These are phyloP conservation scores for Oryza glumipatula DNA, from an alignment of 176 grass and related monocot genomes.

Conservation along the genomic window DNA sequence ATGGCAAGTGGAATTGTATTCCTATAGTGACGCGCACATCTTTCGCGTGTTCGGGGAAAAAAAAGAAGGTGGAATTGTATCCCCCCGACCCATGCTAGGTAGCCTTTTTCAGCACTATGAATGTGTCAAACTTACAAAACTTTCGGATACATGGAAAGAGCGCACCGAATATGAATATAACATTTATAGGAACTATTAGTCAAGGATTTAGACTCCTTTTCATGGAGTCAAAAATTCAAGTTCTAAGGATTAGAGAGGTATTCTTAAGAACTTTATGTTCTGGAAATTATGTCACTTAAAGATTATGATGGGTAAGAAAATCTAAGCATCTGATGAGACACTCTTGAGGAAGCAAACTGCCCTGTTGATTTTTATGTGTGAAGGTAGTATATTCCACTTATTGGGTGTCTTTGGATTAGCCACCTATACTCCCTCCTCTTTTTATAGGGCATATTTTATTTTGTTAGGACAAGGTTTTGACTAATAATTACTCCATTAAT, in stretches of 20 bases:
- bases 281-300: neutral
- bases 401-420: neutral
- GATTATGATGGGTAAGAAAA: constrained; percentile 30
- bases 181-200: neutral
- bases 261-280: constrained; percentile 19
- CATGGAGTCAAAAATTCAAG: neutral
- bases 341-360: constrained; percentile 8
- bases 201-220: neutral
- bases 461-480: no score
- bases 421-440: neutral
- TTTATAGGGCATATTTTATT: no score
- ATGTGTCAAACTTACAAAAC: neutral
- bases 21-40: neutral
- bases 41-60: neutral
- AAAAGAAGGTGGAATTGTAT: neutral
- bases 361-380: constrained; percentile 5
- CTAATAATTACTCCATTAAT: no score
- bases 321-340: neutral
- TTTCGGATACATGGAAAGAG: neutral
- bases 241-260: neutral
- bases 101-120: neutral
- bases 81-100: neutral
- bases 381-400: neutral
- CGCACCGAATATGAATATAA: neutral
- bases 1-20: neutral